A percentile compares a stretch with the other conserved stretches of the same genome.
phyloP scores from a whole-genome alignment of 2,329 filamentous ascomycete genomes.

The Pestalotiopsis fici region DNA sequence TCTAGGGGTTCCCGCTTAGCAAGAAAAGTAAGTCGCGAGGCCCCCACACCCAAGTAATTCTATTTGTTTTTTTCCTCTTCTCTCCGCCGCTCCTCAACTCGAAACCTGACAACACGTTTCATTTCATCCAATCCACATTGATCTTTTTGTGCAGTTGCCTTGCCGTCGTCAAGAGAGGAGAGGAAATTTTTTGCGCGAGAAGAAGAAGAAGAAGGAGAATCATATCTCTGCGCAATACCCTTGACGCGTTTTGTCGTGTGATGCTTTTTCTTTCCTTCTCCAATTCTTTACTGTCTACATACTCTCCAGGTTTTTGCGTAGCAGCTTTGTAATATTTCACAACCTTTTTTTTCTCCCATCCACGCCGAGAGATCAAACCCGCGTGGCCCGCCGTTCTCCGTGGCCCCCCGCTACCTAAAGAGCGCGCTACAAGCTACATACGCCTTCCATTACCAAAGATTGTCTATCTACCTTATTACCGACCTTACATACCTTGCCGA shows the following conservation, averaged over 20 bases:
- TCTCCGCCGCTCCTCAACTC: neutral
- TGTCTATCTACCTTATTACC: no score
- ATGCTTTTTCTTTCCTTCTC: neutral
- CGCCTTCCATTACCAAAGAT: neutral
- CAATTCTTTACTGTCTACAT: neutral
- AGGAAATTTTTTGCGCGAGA: neutral
- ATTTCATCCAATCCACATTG: neutral
- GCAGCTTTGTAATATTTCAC: neutral
- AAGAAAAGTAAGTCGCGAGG: neutral
- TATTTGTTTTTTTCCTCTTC: neutral
- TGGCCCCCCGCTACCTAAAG: neutral
- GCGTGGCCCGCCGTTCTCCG: neutral
- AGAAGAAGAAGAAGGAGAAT: neutral
- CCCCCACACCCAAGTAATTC: slow-evolving; percentile 2
- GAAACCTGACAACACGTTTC: slow-evolving; percentile 9
- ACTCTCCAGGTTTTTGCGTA: no score
- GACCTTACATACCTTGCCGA: no score
- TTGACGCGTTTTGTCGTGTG: neutral
- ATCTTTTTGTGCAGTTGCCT: neutral
- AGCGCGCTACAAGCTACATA: neutral
- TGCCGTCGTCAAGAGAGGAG: neutral
- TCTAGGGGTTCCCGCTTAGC: slow-evolving; percentile 1
- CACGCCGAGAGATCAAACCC: neutral
- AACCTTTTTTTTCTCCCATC: neutral
- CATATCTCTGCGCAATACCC: neutral